Evolutionary conservation across 2,329 filamentous ascomycete species (phyloP).

Genomic region (Colletotrichum melonis): DNA sequence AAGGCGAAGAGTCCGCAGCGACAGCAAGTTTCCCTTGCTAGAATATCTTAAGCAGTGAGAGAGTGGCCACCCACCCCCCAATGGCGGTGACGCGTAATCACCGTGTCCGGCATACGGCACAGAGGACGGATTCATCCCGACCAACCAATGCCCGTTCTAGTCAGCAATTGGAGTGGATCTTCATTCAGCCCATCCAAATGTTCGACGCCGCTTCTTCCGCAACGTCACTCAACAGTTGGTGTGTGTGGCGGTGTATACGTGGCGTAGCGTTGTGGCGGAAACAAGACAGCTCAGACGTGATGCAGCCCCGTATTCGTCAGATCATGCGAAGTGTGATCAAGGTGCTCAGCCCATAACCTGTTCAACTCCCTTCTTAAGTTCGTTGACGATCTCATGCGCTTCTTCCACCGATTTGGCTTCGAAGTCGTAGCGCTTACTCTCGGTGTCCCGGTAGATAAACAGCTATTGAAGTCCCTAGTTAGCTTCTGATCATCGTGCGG

Average conservation of each 20-base stretch:
- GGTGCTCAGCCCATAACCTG: constrained; percentile 35
- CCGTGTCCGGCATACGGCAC: neutral
- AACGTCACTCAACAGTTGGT: constrained; percentile 2
- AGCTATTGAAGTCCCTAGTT: constrained; percentile 52
- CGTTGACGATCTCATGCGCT: constrained; percentile 81
- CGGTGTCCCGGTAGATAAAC: constrained; percentile 79
- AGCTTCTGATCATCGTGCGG: neutral
- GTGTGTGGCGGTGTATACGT: constrained; percentile 30
- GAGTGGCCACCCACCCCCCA: neutral
- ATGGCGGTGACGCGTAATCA: constrained; percentile 32
- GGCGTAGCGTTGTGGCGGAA: constrained; percentile 21
- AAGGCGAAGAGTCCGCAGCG: neutral
- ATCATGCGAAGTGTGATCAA: neutral
- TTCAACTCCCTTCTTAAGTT: constrained; percentile 79
- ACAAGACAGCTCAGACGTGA: neutral
- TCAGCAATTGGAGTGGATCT: constrained; percentile 11
- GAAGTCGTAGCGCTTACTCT: constrained; percentile 87
- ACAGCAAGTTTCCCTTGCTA: constrained; percentile 1
- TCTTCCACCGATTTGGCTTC: constrained; percentile 79
- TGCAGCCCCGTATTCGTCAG: neutral
- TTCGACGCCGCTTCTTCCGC: neutral
- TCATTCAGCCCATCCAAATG: neutral
- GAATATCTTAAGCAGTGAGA: constrained; percentile 11
- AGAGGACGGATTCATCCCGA: neutral
- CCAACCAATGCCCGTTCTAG: constrained; percentile 20